These are phyloP conservation scores for Neostapfia colusana DNA, from an alignment of 176 grass and related monocot species.

Conservation along the genomic window DNA sequence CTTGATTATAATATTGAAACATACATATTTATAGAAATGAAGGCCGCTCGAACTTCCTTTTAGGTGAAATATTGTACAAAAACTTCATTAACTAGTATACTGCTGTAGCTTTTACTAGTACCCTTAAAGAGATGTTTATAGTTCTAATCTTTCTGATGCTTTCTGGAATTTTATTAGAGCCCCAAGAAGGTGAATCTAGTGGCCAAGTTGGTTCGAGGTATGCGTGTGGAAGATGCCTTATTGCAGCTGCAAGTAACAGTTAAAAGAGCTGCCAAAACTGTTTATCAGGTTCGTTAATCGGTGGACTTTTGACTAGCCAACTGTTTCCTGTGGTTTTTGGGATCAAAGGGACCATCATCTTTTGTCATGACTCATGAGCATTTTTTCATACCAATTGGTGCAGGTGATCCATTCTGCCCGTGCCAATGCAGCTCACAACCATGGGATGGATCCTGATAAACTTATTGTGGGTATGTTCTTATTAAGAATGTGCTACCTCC, in stretches of 20 bases:
- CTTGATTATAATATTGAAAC: neutral
- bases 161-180: constrained; percentile 56
- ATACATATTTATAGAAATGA: neutral
- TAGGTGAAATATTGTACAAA: neutral
- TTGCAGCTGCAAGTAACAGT: constrained; percentile 91
- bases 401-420: constrained; percentile 96
- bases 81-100: neutral
- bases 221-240: constrained; percentile 88
- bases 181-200: constrained; percentile 98
- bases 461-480: constrained; percentile 73
- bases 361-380: constrained; percentile 10
- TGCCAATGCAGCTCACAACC: constrained; percentile 83
- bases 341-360: neutral
- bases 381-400: constrained; percentile 24
- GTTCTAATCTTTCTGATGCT: neutral
- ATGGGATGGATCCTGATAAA: constrained; percentile 73
- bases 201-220: constrained; percentile 76
- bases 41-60: neutral
- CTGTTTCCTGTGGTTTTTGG: neutral
- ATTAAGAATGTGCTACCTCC: neutral
- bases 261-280: constrained; percentile 82
- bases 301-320: neutral
- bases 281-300: constrained; percentile 66
- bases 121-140: constrained; percentile 3
- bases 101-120: neutral